A percentile compares a stretch with the other conserved stretches of the same genome.
Evolutionary conservation across 768 basidiomycete species (phyloP).

Genomic region (Pulveroboletus sp.): DNA sequence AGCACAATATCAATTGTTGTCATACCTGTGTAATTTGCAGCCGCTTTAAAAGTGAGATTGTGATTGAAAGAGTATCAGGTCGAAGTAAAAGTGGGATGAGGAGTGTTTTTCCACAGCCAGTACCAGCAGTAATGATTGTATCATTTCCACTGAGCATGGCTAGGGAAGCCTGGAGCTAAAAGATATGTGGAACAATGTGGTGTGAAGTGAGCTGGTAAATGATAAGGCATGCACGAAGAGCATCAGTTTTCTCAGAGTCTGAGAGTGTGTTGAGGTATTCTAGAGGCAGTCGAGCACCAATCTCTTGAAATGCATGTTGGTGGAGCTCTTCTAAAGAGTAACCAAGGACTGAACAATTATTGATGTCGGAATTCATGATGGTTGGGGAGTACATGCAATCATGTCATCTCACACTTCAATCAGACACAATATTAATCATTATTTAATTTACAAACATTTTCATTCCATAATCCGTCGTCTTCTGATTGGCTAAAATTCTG

Average conservation of each 20-base stretch:
- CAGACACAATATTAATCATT: too few species aligned
- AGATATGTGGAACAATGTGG: neutral
- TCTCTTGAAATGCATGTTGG: neutral
- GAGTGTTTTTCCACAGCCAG: neutral
- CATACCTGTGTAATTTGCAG: conserved; percentile 8
- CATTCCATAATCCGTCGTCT: too few species aligned
- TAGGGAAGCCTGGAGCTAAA: neutral
- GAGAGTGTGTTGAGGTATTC: neutral
- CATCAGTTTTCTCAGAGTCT: neutral
- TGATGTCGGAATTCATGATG: too few species aligned
- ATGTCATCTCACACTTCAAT: too few species aligned
- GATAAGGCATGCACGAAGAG: neutral
- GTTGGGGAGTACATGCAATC: too few species aligned
- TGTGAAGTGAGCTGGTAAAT: neutral
- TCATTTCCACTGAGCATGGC: neutral
- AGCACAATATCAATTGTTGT: neutral
- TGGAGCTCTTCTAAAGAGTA: neutral
- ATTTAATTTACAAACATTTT: too few species aligned
- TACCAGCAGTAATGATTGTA: neutral
- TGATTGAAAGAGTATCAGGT: neutral
- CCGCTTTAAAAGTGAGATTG: conserved; percentile 1
- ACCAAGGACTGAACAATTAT: too few species aligned
- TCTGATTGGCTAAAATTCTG: too few species aligned
- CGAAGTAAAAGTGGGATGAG: neutral
- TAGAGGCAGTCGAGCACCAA: neutral